phyloP scores from a whole-genome alignment of 257 asterid species.

The Fraxinus cuspidata region DNA sequence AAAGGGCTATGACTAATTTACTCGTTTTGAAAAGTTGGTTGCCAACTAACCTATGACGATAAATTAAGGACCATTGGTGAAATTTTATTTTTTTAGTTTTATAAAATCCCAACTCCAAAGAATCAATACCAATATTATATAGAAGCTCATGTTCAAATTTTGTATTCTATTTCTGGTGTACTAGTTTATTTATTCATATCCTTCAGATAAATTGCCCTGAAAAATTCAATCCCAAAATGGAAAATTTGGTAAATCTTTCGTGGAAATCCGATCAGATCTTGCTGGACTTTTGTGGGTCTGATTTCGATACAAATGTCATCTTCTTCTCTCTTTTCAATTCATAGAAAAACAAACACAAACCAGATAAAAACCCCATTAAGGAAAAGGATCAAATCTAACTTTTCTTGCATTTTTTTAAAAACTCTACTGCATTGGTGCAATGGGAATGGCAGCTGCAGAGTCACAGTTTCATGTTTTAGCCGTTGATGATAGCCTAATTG shows the following conservation, averaged over 20 bases:
- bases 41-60: not conserved
- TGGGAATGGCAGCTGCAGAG: slow-evolving; percentile 45
- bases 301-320: not conserved
- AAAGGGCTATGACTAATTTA: not conserved
- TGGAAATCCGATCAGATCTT: not conserved
- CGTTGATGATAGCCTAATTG: slow-evolving; percentile 49
- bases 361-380: not conserved
- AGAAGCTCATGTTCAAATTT: not conserved
- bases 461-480: slow-evolving; percentile 53
- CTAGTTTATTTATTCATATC: not conserved
- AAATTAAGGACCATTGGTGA: not conserved
- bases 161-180: not conserved
- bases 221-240: not conserved
- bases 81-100: not conserved
- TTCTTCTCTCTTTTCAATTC: not conserved
- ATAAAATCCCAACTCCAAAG: not conserved
- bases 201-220: not conserved
- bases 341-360: not conserved
- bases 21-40: too few species aligned
- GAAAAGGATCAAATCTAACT: not conserved
- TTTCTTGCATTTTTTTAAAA: not conserved
- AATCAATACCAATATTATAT: not conserved
- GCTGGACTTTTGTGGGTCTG: not conserved
- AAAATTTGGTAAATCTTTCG: not conserved
- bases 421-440: slow-evolving; percentile 11